Evolutionary conservation across 169 alveolate species (phyloP).

Genomic region (Plasmodium inui): DNA sequence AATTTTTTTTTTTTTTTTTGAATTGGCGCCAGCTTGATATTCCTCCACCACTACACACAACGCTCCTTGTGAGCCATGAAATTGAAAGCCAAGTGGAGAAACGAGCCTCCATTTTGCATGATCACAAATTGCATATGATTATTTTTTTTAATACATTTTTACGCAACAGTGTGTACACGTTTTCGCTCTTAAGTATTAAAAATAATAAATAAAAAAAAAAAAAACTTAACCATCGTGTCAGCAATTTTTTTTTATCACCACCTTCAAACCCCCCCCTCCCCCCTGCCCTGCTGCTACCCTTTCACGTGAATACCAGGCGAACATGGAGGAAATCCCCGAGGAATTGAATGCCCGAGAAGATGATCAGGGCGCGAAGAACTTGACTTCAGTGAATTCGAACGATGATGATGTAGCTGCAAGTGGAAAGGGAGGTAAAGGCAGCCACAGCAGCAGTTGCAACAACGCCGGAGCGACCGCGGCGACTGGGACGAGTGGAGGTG

Average conservation of each 20-base stretch:
- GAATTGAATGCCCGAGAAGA: slow-evolving; percentile 7
- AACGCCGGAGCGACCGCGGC: not conserved
- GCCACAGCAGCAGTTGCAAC: not conserved
- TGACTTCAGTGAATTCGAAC: not conserved
- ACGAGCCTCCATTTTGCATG: not conserved
- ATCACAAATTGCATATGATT: not conserved
- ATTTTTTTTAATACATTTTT: not conserved
- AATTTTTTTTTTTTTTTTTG: not conserved
- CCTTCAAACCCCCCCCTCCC: not conserved
- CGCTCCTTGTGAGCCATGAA: not conserved
- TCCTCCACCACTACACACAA: not conserved
- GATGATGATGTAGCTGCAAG: not conserved
- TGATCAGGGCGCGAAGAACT: not conserved
- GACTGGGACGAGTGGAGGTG: not conserved
- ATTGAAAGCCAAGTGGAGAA: not conserved
- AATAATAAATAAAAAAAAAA: not conserved
- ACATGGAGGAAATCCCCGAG: slow-evolving; percentile 13
- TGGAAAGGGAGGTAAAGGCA: slow-evolving; percentile 15
- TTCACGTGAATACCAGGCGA: not conserved
- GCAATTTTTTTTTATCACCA: not conserved
- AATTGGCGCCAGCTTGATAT: not conserved
- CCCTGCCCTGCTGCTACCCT: not conserved
- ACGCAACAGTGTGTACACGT: not conserved
- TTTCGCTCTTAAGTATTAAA: not conserved
- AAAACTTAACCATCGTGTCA: not conserved